Evolutionary conservation across 352 stramenopile genomes (phyloP).

Genomic region (Vaucheria bursata): DNA sequence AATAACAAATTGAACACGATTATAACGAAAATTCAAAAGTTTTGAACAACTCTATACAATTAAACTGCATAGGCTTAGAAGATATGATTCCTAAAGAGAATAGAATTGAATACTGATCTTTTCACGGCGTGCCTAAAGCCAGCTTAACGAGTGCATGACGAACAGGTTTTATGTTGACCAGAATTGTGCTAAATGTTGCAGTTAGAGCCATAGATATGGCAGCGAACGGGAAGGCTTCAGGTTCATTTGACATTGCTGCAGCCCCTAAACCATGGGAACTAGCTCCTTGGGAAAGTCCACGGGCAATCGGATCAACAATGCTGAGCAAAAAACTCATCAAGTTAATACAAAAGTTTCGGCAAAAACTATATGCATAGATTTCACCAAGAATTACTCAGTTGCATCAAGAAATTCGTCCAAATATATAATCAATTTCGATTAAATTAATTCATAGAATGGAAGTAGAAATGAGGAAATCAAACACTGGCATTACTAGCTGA

Average conservation of each 20-base stretch:
- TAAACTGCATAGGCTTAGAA: too few relatives aligned
- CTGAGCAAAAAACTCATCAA: constrained; percentile 13
- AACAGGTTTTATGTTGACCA: constrained; percentile 43
- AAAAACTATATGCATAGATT: not conserved
- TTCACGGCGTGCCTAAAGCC: constrained; percentile 1
- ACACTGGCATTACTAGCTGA: not conserved
- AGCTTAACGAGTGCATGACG: constrained; percentile 19
- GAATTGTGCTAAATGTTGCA: constrained; percentile 45
- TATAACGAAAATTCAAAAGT: too few relatives aligned
- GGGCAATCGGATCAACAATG: constrained; percentile 58
- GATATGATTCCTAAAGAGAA: too few relatives aligned
- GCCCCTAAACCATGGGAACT: constrained; percentile 63
- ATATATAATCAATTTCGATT: not conserved
- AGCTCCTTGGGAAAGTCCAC: constrained; percentile 60
- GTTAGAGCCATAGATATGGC: constrained; percentile 63
- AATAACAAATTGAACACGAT: too few relatives aligned
- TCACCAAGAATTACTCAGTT: not conserved
- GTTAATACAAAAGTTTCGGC: not conserved
- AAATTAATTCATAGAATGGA: not conserved
- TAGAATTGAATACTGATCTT: too few relatives aligned
- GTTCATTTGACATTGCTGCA: constrained; percentile 60
- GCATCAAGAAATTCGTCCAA: not conserved
- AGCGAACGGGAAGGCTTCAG: constrained; percentile 63
- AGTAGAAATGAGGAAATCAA: not conserved
- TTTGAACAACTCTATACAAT: too few relatives aligned